Conservation (phyloP, 371 early-diverging fungal species). For the Catenaria anguillulae region DNA sequence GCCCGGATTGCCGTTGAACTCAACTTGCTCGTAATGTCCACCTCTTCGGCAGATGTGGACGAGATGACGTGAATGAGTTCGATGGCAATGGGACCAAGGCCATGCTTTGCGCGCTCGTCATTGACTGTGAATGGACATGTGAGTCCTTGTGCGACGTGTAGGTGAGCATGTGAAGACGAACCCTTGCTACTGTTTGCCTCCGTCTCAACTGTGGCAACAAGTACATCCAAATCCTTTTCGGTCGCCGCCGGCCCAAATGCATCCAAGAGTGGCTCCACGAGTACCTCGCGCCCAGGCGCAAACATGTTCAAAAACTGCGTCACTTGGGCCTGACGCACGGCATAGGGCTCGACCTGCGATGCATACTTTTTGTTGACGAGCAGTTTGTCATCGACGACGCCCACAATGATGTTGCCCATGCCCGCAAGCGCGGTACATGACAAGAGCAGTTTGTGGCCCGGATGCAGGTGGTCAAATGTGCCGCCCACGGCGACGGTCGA, state of each 20-base stretch:
- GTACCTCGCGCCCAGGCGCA: conserved; percentile 29
- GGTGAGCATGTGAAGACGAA: too few relatives aligned
- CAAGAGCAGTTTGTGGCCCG: conserved; percentile 84
- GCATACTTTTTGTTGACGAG: conserved; percentile 51
- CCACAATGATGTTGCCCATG: conserved; percentile 43
- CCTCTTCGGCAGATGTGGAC: conserved; percentile 17
- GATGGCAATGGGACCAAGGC: conserved; percentile 41
- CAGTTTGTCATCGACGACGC: conserved; percentile 55
- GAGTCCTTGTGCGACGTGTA: too few relatives aligned
- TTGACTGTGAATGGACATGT: too few relatives aligned
- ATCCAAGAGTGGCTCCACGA: conserved; percentile 60
- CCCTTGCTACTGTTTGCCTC: conserved; percentile 54
- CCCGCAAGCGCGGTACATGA: conserved; percentile 61
- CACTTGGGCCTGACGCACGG: conserved; percentile 40
- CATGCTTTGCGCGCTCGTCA: conserved; percentile 30
- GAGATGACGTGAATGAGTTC: conserved; percentile 58
- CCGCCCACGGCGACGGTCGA: conserved; percentile 70
- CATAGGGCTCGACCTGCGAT: conserved; percentile 55
- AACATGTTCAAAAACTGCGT: conserved; percentile 40
- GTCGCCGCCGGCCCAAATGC: conserved; percentile 77
- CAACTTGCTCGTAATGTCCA: conserved; percentile 42
- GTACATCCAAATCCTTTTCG: conserved; percentile 51
- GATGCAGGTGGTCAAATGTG: conserved; percentile 93
- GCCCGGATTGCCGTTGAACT: conserved; percentile 50
- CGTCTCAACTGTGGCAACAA: conserved; percentile 85